Percentiles rank a stretch among this genome's conserved stretches.
phyloP scores from a whole-genome alignment of 371 early-diverging fungal genomes.

The Rhizopus stolonifer region DNA sequence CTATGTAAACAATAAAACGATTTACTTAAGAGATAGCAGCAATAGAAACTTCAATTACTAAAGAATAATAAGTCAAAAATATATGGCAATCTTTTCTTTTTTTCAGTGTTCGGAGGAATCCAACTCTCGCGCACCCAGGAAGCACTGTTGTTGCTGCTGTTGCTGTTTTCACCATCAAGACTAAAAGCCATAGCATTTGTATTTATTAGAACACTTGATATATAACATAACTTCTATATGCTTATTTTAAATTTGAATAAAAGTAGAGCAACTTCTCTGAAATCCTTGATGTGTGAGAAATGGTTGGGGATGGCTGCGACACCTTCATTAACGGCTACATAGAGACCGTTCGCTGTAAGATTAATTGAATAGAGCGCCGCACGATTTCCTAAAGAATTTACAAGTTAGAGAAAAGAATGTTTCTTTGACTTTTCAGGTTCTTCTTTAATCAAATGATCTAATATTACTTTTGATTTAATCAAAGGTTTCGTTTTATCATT shows the following conservation, averaged over 20 bases:
- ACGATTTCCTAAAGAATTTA: background rate
- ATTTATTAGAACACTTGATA: background rate
- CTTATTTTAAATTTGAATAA: background rate
- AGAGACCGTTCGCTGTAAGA: background rate
- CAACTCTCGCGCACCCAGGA: background rate
- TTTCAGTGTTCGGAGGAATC: background rate
- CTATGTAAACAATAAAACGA: no score
- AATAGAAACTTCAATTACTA: background rate
- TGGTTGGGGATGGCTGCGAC: background rate
- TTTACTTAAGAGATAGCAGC: no score
- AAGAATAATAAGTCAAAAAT: background rate
- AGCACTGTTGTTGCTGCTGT: background rate
- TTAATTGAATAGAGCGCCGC: background rate
- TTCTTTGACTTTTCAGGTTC: no score
- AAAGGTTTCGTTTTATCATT: no score
- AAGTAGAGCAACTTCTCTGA: background rate
- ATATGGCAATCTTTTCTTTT: slow-evolving; percentile 1
- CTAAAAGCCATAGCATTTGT: no score
- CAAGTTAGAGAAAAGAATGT: no score
- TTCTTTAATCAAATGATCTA: no score
- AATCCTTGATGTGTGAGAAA: background rate
- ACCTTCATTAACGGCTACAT: background rate
- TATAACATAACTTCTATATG: background rate
- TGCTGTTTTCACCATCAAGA: no score
- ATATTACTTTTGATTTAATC: no score